These are phyloP conservation scores for Daucus carota DNA, from an alignment of 129 eudicot species.

Conservation along the genomic window DNA sequence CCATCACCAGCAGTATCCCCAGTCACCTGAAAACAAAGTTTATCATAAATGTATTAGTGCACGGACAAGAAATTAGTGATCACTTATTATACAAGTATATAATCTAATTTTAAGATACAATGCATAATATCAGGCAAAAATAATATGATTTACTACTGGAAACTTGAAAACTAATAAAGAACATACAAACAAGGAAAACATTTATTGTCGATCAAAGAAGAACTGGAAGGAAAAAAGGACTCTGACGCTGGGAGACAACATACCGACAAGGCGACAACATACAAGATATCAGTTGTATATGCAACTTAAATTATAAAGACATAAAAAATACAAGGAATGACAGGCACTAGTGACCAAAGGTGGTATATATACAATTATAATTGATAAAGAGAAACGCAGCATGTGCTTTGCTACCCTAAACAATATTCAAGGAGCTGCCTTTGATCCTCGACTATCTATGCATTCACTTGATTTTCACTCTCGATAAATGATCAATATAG, in stretches of 20 bases:
- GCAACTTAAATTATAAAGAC: neutral
- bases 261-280: neutral
- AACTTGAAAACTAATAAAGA: neutral
- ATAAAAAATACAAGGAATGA: neutral
- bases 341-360: neutral
- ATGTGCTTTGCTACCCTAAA: neutral
- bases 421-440: neutral
- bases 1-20: conserved; percentile 37
- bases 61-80: neutral
- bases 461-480: neutral
- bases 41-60: neutral
- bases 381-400: neutral
- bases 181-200: neutral
- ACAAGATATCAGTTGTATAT: neutral
- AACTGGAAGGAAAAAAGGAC: neutral
- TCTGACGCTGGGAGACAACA: neutral
- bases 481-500: neutral
- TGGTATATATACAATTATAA: neutral
- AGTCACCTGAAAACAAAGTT: conserved; percentile 35
- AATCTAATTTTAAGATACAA: too few species aligned
- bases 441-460: neutral
- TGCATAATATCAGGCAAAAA: too few species aligned
- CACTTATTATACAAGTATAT: neutral
- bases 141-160: neutral
- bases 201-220: neutral